These are phyloP conservation scores for Nemania abortiva DNA, from an alignment of 2,329 filamentous ascomycete genomes.

Conservation along the genomic window DNA sequence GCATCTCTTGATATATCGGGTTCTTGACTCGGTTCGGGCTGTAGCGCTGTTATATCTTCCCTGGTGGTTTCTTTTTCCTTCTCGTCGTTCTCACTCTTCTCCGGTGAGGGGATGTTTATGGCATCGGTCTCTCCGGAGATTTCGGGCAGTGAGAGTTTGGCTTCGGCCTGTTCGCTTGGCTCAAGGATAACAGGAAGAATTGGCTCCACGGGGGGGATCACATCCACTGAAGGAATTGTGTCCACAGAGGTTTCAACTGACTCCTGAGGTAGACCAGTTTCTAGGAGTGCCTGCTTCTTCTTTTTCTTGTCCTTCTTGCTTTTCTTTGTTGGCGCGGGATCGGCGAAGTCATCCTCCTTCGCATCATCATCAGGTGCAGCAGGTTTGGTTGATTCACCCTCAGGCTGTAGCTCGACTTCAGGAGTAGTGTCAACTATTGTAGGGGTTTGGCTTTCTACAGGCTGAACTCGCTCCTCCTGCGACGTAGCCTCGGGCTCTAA, in stretches of 20 bases:
- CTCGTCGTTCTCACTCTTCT: constrained; percentile 48
- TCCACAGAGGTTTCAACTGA: constrained; percentile 23
- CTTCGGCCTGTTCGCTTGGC: constrained; percentile 15
- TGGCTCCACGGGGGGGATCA: neutral
- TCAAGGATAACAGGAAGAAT: neutral
- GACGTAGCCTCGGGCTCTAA: constrained; percentile 25
- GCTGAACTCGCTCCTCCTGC: constrained; percentile 28
- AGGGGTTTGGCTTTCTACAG: constrained; percentile 30
- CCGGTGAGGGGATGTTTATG: constrained; percentile 42
- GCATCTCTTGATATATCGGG: constrained; percentile 14
- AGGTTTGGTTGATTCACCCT: constrained; percentile 4
- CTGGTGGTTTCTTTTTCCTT: constrained; percentile 22
- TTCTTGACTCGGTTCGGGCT: constrained; percentile 14
- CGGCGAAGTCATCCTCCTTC: constrained; percentile 17
- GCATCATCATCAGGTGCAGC: constrained; percentile 9
- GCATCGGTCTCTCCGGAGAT: neutral
- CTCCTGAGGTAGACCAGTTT: constrained; percentile 22
- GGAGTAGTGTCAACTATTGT: neutral
- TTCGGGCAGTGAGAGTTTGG: neutral
- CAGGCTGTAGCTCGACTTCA: neutral
- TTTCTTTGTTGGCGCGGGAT: constrained; percentile 39
- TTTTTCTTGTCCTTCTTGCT: constrained; percentile 41
- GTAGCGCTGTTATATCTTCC: constrained; percentile 23
- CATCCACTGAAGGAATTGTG: neutral
- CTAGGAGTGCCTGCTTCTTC: constrained; percentile 28